Base-by-base conservation (phyloP, 208 protist genomes). In the Crithidia mellificae region DNA sequence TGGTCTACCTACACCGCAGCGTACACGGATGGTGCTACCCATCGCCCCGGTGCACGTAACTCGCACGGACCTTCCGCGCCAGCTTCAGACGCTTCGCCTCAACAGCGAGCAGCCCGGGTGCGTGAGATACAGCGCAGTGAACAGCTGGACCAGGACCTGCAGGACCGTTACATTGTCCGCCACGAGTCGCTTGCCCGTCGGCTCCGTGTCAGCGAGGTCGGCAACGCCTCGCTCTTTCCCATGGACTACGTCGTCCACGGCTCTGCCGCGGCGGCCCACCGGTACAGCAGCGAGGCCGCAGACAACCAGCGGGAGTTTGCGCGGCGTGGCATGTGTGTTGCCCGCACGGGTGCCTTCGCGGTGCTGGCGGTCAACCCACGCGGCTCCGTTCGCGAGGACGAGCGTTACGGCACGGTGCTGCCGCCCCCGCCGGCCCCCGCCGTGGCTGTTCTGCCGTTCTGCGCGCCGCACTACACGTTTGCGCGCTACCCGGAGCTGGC, bases 391-490 rank as follows among this genome's bases (percentile, higher is more conserved):
- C 9, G 49, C 6, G 77, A 56, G 29, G 76, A 87, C 56, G 71
- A 69, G 61, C 79, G 80, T 36, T 80, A 80, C 66, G 73, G 72
- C 36, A 72, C 72, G 32, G 25, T 62, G 19, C 44, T 78, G 30
- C 78, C 78, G 5, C 50, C 70, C 7, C 78, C 78, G 17, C 71
- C 77, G 3, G 41, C 78, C 1, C 80, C 86, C 25, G 83, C 83
- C n/a, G 74, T 85, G 41, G 87, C 70, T 1, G 83, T 93, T 54
- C 54, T 96, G 19, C 75, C 84, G 12, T 90, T 93, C 71, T 96
- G 90, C 52, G 49, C 79, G 6, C 63, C 80, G 20, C 63, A 80
- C 27, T 92, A 85, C 68, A 59, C 80, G 64, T 96, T 93, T 66
- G 85, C 88, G 0, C 85, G 87, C 14, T 88, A 90, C 71, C 81